These are phyloP conservation scores for Lipomyces kockii DNA, from an alignment of 805 yeast genomes.

Conservation along the genomic window DNA sequence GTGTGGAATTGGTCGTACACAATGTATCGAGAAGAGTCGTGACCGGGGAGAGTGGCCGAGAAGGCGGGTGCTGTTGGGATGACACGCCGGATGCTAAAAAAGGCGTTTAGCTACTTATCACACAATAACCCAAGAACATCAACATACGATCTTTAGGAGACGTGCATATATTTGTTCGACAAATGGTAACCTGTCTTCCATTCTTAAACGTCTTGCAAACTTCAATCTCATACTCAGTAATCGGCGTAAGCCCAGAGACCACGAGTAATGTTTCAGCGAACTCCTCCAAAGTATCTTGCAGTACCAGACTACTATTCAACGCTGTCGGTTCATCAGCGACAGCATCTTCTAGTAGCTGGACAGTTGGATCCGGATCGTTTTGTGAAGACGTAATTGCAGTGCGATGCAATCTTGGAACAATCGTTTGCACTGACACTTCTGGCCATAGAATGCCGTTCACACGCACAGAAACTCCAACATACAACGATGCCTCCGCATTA, in stretches of 20 bases:
- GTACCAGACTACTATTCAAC: not conserved
- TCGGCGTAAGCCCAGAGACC: conserved; percentile 67
- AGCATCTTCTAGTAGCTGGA: conserved; percentile 23
- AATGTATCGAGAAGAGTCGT: conserved; percentile 68
- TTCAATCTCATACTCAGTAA: conserved; percentile 66
- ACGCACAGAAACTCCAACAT: conserved; percentile 38
- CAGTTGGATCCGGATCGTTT: conserved; percentile 18
- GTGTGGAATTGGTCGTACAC: conserved; percentile 63
- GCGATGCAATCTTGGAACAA: conserved; percentile 30
- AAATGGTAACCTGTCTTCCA: conserved; percentile 28
- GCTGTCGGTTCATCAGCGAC: not conserved
- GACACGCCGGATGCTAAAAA: conserved; percentile 19
- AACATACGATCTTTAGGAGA: conserved; percentile 31
- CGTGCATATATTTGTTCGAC: conserved; percentile 33
- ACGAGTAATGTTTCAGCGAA: conserved; percentile 56
- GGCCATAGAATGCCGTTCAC: conserved; percentile 76
- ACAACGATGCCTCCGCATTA: conserved; percentile 18
- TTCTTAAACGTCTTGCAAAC: conserved; percentile 47
- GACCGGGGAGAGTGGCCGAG: conserved; percentile 58
- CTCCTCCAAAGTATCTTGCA: conserved; percentile 16
- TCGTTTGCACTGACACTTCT: conserved; percentile 59
- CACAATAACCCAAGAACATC: not conserved
- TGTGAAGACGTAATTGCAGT: conserved; percentile 10
- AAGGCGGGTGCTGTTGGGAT: conserved; percentile 33
- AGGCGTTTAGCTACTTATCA: not conserved